phyloP scores from a whole-genome alignment of 805 yeast species.

The Zygoascus biomembranicola region DNA sequence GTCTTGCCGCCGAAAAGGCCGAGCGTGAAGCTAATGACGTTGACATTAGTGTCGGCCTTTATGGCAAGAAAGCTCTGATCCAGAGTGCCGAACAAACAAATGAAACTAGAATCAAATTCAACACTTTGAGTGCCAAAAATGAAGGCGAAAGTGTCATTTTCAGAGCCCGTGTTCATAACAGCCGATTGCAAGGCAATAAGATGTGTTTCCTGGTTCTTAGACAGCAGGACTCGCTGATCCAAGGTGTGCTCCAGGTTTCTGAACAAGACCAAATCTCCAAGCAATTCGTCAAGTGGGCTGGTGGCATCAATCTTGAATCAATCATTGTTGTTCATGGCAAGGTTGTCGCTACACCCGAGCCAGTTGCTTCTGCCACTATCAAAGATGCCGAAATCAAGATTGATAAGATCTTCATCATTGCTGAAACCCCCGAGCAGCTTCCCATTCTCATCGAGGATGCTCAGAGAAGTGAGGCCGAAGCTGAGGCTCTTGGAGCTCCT shows the following conservation, averaged over 20 bases:
- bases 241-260: slow-evolving; percentile 74
- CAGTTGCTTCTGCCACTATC: slow-evolving; percentile 82
- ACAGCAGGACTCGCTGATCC: slow-evolving; percentile 78
- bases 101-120: slow-evolving; percentile 50
- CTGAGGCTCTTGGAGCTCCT: slow-evolving; percentile 80
- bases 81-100: slow-evolving; percentile 70
- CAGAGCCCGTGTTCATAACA: slow-evolving; percentile 90
- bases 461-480: slow-evolving; percentile 76
- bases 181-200: slow-evolving; percentile 94
- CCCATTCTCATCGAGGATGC: slow-evolving; percentile 97
- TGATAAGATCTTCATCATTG: slow-evolving; percentile 62
- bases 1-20: slow-evolving; percentile 78
- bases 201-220: slow-evolving; percentile 85
- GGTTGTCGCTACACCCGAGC: slow-evolving; percentile 76
- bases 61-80: slow-evolving; percentile 83
- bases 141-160: slow-evolving; percentile 75
- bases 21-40: slow-evolving; percentile 66
- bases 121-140: slow-evolving; percentile 41
- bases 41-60: slow-evolving; percentile 80
- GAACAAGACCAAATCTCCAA: slow-evolving; percentile 67
- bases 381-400: slow-evolving; percentile 84
- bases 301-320: slow-evolving; percentile 75
- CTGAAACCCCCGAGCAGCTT: slow-evolving; percentile 84
- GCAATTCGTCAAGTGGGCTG: slow-evolving; percentile 96
- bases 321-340: slow-evolving; percentile 86